These are phyloP conservation scores for Manihot esculenta DNA, from an alignment of 441 rosid genomes.

Conservation along the genomic window DNA sequence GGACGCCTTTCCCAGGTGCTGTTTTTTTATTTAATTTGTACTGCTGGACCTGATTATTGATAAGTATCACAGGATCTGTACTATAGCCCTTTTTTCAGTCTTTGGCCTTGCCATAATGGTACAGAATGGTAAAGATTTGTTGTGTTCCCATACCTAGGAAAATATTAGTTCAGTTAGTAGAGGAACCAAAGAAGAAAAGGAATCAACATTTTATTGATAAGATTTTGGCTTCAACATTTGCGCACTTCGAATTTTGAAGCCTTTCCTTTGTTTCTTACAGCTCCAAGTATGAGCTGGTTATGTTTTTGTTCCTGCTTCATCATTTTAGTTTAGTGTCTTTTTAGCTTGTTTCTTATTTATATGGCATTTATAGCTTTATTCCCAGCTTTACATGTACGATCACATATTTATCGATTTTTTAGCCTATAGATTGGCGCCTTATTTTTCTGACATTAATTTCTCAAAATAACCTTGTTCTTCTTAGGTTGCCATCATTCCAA, in stretches of 20 bases:
- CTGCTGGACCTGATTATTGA: neutral
- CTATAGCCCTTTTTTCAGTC: neutral
- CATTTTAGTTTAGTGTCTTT: too few relatives aligned
- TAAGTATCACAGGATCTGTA: neutral
- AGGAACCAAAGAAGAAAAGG: neutral
- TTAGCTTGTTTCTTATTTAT: neutral
- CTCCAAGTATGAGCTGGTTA: neutral
- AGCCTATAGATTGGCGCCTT: neutral
- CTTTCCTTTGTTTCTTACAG: neutral
- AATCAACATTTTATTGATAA: neutral
- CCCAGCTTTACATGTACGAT: neutral
- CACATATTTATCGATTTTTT: neutral
- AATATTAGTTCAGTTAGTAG: neutral
- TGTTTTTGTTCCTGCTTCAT: too few relatives aligned
- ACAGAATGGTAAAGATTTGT: neutral
- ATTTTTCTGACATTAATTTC: conserved; percentile 18
- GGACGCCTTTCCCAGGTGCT: conserved; percentile 96
- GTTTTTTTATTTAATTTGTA: neutral
- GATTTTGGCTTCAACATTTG: neutral
- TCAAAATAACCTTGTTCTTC: conserved; percentile 17
- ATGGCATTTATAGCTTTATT: conserved; percentile 7
- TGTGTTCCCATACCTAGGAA: neutral
- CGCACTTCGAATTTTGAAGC: neutral
- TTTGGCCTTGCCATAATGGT: neutral
- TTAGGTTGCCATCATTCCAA: conserved; percentile 73